phyloP scores from a whole-genome alignment of 257 asterid genomes.

The Plantago ovata region DNA sequence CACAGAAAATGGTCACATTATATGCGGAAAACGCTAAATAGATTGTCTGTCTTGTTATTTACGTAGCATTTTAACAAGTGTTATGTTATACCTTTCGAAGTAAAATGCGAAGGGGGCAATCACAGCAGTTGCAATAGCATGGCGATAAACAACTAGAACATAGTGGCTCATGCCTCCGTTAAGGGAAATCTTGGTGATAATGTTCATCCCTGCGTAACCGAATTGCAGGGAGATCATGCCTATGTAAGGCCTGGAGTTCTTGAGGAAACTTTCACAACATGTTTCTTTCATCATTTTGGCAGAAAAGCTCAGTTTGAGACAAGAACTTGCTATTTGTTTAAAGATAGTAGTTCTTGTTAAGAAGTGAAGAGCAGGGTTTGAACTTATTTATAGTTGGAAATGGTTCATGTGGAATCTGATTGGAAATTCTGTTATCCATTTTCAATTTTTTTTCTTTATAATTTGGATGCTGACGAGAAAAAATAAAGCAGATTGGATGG shows the following conservation, averaged over 20 bases:
- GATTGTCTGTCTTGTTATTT: neutral
- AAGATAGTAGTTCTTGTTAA: constrained; percentile 14
- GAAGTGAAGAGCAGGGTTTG: constrained; percentile 14
- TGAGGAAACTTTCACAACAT: constrained; percentile 15
- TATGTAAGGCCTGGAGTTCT: constrained; percentile 45
- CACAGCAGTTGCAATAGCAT: constrained; percentile 59
- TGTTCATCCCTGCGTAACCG: constrained; percentile 78
- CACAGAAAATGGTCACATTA: neutral
- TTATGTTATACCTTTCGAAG: constrained; percentile 52
- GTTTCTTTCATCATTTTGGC: constrained; percentile 19
- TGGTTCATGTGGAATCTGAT: neutral
- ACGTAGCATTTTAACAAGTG: neutral
- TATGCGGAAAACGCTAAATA: neutral
- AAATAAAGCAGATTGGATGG: constrained; percentile 26
- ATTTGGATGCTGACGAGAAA: constrained; percentile 44
- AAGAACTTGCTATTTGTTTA: neutral
- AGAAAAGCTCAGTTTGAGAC: neutral
- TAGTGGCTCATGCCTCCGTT: constrained; percentile 78
- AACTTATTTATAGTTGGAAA: constrained; percentile 23
- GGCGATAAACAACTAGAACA: constrained; percentile 64
- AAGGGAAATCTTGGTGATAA: constrained; percentile 58
- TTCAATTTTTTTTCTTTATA: constrained; percentile 5
- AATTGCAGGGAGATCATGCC: constrained; percentile 59
- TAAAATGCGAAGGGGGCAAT: constrained; percentile 72
- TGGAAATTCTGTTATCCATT: constrained; percentile 28